phyloP scores from a whole-genome alignment of 192 early-diverging fungal species.

The Backusella parvicylindrica region DNA sequence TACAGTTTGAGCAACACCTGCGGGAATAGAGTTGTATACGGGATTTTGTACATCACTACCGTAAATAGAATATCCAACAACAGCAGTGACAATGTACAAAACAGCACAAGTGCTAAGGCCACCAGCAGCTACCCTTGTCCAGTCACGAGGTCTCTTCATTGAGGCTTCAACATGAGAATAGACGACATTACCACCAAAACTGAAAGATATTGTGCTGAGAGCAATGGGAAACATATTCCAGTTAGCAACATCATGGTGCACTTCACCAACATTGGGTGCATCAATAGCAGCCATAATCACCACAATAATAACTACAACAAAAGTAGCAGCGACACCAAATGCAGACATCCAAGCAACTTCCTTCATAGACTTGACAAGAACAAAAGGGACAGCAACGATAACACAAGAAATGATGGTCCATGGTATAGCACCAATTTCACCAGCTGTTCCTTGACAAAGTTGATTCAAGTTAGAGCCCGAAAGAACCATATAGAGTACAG shows the following conservation, averaged over 20 bases:
- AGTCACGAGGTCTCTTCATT: conserved; percentile 68
- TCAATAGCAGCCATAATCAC: conserved; percentile 53
- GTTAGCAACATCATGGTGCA: conserved; percentile 48
- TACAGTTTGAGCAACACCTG: conserved; percentile 55
- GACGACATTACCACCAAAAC: conserved; percentile 69
- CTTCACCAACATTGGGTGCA: conserved; percentile 29
- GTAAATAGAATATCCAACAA: conserved; percentile 70
- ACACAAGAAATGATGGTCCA: conserved; percentile 67
- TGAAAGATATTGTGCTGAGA: conserved; percentile 76
- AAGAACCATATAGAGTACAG: conserved; percentile 69
- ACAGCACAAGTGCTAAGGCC: conserved; percentile 61
- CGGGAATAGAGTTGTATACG: conserved; percentile 68
- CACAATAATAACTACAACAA: conserved; percentile 73
- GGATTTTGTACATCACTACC: conserved; percentile 65
- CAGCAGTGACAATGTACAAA: conserved; percentile 67
- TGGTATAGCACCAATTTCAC: conserved; percentile 37
- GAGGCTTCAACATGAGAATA: conserved; percentile 68
- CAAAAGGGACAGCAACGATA: conserved; percentile 66
- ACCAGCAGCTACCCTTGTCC: conserved; percentile 64
- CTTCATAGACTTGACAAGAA: conserved; percentile 71
- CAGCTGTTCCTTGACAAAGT: conserved; percentile 37
- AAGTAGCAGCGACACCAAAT: conserved; percentile 71
- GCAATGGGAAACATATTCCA: conserved; percentile 68
- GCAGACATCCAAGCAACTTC: conserved; percentile 74
- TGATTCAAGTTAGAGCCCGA: conserved; percentile 71